Conservation (phyloP, 129 eudicot genomes). For the Heracleum sosnowskyi region DNA sequence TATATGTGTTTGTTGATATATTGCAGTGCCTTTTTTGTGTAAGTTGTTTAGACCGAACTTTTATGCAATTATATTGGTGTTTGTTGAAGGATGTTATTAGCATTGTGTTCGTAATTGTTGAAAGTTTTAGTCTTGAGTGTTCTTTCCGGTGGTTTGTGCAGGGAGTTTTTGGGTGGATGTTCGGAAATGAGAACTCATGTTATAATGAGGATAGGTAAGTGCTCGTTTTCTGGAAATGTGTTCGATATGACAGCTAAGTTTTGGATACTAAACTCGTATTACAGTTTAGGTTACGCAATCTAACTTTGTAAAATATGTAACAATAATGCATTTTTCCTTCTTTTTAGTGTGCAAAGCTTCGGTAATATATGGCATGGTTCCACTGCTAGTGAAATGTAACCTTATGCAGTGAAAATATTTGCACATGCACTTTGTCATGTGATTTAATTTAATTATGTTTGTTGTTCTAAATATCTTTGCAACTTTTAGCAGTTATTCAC, state of each 20-base stretch:
- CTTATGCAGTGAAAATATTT: not conserved
- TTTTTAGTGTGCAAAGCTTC: not conserved
- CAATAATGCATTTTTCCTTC: not conserved
- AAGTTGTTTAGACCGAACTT: conserved; percentile 32
- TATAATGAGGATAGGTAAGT: conserved; percentile 78
- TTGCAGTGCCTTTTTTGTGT: not conserved
- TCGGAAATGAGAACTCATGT: conserved; percentile 69
- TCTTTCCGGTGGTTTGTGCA: conserved; percentile 17
- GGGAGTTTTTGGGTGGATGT: conserved; percentile 86
- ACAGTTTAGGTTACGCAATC: not conserved
- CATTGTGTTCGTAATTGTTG: not conserved
- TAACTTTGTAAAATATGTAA: not conserved
- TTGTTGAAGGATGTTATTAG: not conserved
- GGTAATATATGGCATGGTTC: not conserved
- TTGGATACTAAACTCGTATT: not conserved
- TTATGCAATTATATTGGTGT: not conserved
- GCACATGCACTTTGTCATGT: not conserved
- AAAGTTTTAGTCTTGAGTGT: conserved; percentile 9
- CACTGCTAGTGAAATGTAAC: too few species aligned
- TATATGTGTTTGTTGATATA: not conserved
- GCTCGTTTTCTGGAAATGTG: not conserved
- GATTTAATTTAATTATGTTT: too few species aligned
- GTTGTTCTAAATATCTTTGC: too few species aligned
- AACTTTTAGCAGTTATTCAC: not conserved
- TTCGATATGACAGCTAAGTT: not conserved